Evolutionary conservation across 2,329 filamentous ascomycete species (phyloP).

Genomic region (Exophiala bonariae): DNA sequence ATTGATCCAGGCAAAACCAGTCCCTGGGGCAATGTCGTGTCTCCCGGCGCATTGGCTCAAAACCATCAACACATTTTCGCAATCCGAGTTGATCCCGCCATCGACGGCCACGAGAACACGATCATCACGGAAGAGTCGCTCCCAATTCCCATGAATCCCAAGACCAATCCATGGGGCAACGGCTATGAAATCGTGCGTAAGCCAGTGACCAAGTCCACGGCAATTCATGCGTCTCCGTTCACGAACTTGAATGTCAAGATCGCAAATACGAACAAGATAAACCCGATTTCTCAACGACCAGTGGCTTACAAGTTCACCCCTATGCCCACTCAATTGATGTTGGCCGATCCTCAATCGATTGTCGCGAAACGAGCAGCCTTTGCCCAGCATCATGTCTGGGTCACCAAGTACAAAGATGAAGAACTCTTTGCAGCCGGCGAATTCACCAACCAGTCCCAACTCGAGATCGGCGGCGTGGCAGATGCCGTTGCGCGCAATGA

Average conservation of each 20-base stretch:
- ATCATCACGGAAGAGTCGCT: slow-evolving; percentile 57
- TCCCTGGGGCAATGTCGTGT: slow-evolving; percentile 63
- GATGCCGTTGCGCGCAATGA: slow-evolving; percentile 46
- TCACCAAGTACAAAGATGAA: slow-evolving; percentile 49
- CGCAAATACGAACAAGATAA: slow-evolving; percentile 44
- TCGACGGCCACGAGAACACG: slow-evolving; percentile 58
- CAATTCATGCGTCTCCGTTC: slow-evolving; percentile 55
- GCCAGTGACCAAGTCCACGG: slow-evolving; percentile 46
- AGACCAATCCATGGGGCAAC: slow-evolving; percentile 63
- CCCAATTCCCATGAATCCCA: slow-evolving; percentile 49
- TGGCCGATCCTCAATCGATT: slow-evolving; percentile 45
- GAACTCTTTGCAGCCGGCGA: slow-evolving; percentile 51
- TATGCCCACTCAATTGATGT: slow-evolving; percentile 47
- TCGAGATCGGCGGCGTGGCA: slow-evolving; percentile 45
- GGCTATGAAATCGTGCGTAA: slow-evolving; percentile 58
- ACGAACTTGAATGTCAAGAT: slow-evolving; percentile 50
- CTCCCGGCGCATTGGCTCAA: slow-evolving; percentile 63
- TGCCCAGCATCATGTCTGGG: slow-evolving; percentile 52
- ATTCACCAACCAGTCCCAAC: slow-evolving; percentile 48
- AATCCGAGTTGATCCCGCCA: slow-evolving; percentile 64
- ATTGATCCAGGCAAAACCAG: slow-evolving; percentile 57
- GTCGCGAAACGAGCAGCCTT: slow-evolving; percentile 49
- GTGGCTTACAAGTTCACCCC: slow-evolving; percentile 51
- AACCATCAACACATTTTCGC: slow-evolving; percentile 72
- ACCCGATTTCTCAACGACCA: slow-evolving; percentile 43